These are phyloP conservation scores for Echinosophora koreensis DNA, from an alignment of 306 rosid genomes.

Conservation along the genomic window DNA sequence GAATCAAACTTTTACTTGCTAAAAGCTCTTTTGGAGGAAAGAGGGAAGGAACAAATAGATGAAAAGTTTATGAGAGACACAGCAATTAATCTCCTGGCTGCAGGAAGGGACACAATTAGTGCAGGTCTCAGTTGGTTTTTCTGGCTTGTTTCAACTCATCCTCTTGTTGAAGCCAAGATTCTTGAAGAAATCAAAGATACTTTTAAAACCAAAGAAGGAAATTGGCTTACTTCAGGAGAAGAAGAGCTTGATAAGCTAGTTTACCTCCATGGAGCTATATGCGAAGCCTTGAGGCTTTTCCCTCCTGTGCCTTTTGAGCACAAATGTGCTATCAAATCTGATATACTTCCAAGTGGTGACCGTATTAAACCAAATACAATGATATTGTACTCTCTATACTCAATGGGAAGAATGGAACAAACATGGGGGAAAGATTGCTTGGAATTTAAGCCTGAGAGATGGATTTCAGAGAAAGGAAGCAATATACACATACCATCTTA, in stretches of 20 bases:
- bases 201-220: neutral
- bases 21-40: neutral
- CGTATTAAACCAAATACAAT: neutral
- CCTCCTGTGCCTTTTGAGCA: slow-evolving; percentile 1
- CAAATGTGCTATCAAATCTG: slow-evolving; percentile 28
- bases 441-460: slow-evolving; percentile 19
- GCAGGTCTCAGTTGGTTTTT: slow-evolving; percentile 31
- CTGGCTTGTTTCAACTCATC: slow-evolving; percentile 35
- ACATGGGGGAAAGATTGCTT: slow-evolving; percentile 33
- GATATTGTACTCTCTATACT: neutral
- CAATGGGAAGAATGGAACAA: slow-evolving; percentile 37
- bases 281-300: slow-evolving; percentile 40
- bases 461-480: neutral
- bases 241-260: neutral
- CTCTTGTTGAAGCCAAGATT: slow-evolving; percentile 11
- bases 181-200: slow-evolving; percentile 23
- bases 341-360: slow-evolving; percentile 27
- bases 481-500: neutral
- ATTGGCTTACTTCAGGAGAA: neutral
- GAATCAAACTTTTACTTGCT: slow-evolving; percentile 9
- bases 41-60: neutral
- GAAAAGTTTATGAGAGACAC: slow-evolving; percentile 26
- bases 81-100: slow-evolving; percentile 3
- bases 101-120: slow-evolving; percentile 31
- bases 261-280: slow-evolving; percentile 37